These are phyloP conservation scores for Vaccinium corymbosum DNA, from an alignment of 148 eudicot species.

Conservation along the genomic window DNA sequence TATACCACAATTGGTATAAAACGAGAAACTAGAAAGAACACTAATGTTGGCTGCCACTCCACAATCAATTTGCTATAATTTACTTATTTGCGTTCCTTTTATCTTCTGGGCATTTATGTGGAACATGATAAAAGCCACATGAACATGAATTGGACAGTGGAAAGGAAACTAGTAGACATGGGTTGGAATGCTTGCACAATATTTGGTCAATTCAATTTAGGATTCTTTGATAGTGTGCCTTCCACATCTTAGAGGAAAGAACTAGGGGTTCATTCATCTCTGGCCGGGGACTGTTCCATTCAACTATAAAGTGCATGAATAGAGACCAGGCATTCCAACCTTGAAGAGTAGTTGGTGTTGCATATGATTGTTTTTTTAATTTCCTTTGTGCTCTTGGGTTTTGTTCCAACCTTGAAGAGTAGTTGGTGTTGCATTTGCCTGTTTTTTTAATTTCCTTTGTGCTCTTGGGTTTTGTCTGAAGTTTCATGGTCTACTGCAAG, in stretches of 20 bases:
- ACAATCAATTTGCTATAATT: neutral
- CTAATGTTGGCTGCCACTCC: neutral
- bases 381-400: neutral
- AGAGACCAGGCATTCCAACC: neutral
- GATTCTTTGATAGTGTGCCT: neutral
- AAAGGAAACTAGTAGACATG: neutral
- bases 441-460: neutral
- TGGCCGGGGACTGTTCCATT: neutral
- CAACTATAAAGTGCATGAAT: neutral
- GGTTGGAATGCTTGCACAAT: neutral
- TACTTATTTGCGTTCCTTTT: conserved; percentile 1
- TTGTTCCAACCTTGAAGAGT: neutral
- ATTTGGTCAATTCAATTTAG: neutral
- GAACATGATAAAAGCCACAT: neutral
- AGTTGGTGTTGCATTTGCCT: neutral
- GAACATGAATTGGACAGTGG: neutral
- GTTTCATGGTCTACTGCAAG: neutral
- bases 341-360: neutral
- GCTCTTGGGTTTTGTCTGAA: too few species aligned
- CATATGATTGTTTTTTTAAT: neutral
- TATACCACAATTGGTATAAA: neutral
- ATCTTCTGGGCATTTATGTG: conserved; percentile 4
- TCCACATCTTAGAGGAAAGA: neutral
- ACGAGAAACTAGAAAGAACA: neutral
- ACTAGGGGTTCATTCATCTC: neutral